Base-by-base conservation (phyloP, 164 flowering plant genomes). In the Akebia trifoliata region DNA sequence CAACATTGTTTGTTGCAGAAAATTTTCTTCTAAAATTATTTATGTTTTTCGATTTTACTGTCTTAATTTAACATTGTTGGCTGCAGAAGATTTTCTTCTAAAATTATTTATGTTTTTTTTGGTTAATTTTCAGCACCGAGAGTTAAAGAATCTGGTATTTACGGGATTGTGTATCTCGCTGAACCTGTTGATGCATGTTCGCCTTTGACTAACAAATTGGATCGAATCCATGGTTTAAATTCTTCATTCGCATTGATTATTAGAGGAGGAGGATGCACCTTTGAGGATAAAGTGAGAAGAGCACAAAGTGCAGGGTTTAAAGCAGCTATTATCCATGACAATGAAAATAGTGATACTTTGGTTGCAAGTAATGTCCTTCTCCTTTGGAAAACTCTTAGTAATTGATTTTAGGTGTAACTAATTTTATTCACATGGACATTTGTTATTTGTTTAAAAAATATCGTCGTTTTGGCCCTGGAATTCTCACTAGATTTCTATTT, bases 211-310 rank as follows among this genome's bases (percentile, higher is more conserved):
- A 82, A 82, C 71, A 62, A 62, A 48, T 53, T 75, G 29, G 68
- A 58, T 26, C 46, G 63, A 0, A 55, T 10, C 10, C 43, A 53
- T 9, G 62, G 39, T 2, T 26, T 20, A 6, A 68, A 51, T 32
- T 66, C 78, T 5, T 79, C 84, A 0, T 85, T 82, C 66, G 90
- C 64, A 42, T 70, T 94, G 82, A 82, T 86, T 6, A 60, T 79
- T 34, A 85, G 97, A 70, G 97, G 96, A n/a, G n/a, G n/a, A 58
- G 85, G 80, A 28, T 94, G 99, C 68, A 77, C 89, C 68, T 90
- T 90, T 61, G 95, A 90, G 54, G 89, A 83, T 4, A 94, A 94
- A 78, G 91, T 88, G 57, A 77, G 85, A 71, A 80, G 62, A 60
- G 99, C 93, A 1, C 99, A 94, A 62, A 71, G 50, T 53, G 95